Percentiles rank a stretch among this genome's conserved stretches.
These are phyloP conservation scores for Epichloe aotearoae DNA, from an alignment of 2,329 filamentous ascomycete genomes.

Conservation along the genomic window DNA sequence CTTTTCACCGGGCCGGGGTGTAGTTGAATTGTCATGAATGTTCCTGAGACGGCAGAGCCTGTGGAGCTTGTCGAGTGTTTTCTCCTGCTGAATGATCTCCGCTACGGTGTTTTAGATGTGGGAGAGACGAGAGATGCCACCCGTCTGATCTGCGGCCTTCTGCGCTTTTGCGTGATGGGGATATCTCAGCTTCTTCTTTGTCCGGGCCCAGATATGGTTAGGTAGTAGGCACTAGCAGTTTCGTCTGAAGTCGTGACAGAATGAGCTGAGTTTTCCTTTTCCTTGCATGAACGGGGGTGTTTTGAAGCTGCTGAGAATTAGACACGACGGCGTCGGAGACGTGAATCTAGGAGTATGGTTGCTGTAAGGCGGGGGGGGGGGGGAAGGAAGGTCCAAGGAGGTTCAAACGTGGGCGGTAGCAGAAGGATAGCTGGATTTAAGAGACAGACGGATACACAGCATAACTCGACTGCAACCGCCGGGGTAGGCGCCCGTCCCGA, in stretches of 20 bases:
- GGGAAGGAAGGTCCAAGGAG: neutral
- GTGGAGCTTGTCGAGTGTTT: neutral
- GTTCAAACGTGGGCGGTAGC: neutral
- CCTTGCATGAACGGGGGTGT: neutral
- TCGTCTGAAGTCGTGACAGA: neutral
- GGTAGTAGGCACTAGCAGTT: neutral
- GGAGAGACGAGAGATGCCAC: neutral
- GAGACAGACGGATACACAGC: neutral
- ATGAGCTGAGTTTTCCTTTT: neutral
- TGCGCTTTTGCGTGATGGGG: neutral
- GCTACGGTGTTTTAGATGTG: neutral
- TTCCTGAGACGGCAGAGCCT: neutral
- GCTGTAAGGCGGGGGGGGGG: too few species aligned
- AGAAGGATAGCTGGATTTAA: constrained; percentile 1
- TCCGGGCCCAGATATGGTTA: neutral
- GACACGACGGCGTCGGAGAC: constrained; percentile 4
- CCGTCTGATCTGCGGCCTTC: neutral
- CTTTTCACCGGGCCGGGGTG: constrained; percentile 11
- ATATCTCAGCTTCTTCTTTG: neutral
- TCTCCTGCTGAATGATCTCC: neutral
- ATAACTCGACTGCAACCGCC: neutral
- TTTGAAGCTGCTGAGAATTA: neutral
- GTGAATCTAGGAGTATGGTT: constrained; percentile 1
- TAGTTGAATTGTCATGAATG: neutral
- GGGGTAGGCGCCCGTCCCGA: constrained; percentile 1